Evolutionary conservation across 768 basidiomycete genomes (phyloP).

Genomic region (Solioccasus polychromus): DNA sequence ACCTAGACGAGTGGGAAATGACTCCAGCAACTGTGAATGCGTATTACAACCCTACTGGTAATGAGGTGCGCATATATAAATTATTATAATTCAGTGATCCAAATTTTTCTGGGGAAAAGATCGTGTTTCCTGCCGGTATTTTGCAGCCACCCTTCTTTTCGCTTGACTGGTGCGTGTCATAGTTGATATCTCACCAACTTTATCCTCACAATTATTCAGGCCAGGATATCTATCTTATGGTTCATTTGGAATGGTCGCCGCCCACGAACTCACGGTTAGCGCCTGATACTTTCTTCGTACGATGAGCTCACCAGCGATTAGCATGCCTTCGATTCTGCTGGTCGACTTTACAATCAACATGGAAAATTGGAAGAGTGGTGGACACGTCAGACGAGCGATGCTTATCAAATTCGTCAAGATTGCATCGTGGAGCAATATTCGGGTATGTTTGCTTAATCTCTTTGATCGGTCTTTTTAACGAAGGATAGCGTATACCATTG

Average conservation of each 20-base stretch:
- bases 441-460: constrained; percentile 42
- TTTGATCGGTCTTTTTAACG: neutral
- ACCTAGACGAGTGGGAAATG: constrained; percentile 85
- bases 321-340: constrained; percentile 91
- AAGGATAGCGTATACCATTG: constrained; percentile 67
- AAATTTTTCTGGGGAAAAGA: constrained; percentile 41
- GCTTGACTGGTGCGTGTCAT: constrained; percentile 60
- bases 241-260: constrained; percentile 87
- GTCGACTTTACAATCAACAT: constrained; percentile 84
- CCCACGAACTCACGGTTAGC: constrained; percentile 86
- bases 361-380: constrained; percentile 92
- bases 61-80: constrained; percentile 55
- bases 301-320: constrained; percentile 26
- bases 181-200: neutral
- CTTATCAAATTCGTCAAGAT: constrained; percentile 77
- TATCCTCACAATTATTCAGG: constrained; percentile 42
- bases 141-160: constrained; percentile 91
- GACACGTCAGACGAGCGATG: constrained; percentile 81
- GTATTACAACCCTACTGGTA: constrained; percentile 83
- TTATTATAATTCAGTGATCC: neutral
- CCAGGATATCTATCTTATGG: constrained; percentile 90
- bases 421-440: constrained; percentile 93
- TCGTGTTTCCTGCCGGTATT: constrained; percentile 96
- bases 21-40: constrained; percentile 83
- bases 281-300: neutral